Percentiles rank a stretch among this genome's conserved stretches.
Evolutionary conservation across 768 basidiomycete genomes (phyloP).

Genomic region (Pisolithus sp.): DNA sequence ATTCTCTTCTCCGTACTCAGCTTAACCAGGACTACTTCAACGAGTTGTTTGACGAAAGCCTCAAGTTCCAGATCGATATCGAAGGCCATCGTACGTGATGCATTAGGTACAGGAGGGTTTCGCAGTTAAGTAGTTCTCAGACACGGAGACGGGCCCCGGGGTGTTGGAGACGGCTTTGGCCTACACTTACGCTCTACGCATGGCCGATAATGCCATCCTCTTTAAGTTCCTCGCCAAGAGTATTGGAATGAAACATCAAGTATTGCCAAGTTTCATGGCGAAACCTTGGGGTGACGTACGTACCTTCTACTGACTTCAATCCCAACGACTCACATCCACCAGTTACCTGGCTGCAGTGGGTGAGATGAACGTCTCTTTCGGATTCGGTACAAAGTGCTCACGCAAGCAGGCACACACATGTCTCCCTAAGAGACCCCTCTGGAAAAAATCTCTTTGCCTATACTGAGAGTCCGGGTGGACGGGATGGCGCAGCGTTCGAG

Average conservation of each 20-base stretch:
- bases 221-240: slow-evolving; percentile 94
- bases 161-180: slow-evolving; percentile 84
- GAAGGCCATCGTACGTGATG: slow-evolving; percentile 77
- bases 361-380: slow-evolving; percentile 24
- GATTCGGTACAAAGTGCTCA: background rate
- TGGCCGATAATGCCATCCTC: slow-evolving; percentile 88
- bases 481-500: slow-evolving; percentile 63
- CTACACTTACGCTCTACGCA: slow-evolving; percentile 69
- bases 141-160: slow-evolving; percentile 90
- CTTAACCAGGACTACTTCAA: slow-evolving; percentile 87
- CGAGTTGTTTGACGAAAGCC: slow-evolving; percentile 73
- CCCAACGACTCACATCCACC: slow-evolving; percentile 5
- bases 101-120: background rate
- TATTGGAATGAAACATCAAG: slow-evolving; percentile 79
- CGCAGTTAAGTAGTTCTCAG: slow-evolving; percentile 30
- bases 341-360: slow-evolving; percentile 97
- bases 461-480: slow-evolving; percentile 52
- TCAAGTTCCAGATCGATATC: slow-evolving; percentile 68
- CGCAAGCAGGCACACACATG: slow-evolving; percentile 73
- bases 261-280: slow-evolving; percentile 97
- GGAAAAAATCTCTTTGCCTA: slow-evolving; percentile 81
- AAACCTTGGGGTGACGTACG: slow-evolving; percentile 91
- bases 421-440: slow-evolving; percentile 64
- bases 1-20: slow-evolving; percentile 87
- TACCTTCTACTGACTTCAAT: slow-evolving; percentile 4